Conservation (phyloP, 306 rosid genomes). For the Spatholobus suberectus region DNA sequence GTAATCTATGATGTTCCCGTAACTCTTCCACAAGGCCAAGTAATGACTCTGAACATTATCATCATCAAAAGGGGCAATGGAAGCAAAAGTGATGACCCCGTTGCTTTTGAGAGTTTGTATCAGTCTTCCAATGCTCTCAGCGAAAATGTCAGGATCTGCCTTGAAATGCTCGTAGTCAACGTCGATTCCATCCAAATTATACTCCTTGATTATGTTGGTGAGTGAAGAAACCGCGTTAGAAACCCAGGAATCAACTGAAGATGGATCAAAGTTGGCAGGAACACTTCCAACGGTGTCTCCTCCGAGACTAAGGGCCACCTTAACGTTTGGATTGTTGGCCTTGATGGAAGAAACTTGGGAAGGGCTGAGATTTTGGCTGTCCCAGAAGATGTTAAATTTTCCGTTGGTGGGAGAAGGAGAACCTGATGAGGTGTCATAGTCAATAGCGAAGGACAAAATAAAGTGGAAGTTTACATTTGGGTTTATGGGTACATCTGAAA, state of each 20-base stretch:
- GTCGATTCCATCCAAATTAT: conserved; percentile 73
- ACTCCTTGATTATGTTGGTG: conserved; percentile 63
- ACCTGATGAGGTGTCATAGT: conserved; percentile 60
- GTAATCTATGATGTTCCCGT: conserved; percentile 70
- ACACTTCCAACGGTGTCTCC: conserved; percentile 56
- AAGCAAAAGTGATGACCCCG: conserved; percentile 64
- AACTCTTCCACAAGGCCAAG: conserved; percentile 70
- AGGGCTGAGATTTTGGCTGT: conserved; percentile 60
- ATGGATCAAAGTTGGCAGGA: conserved; percentile 59
- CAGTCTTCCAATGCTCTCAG: conserved; percentile 66
- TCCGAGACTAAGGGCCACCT: conserved; percentile 75
- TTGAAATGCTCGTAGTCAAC: conserved; percentile 79
- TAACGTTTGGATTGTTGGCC: conserved; percentile 62
- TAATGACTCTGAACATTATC: conserved; percentile 69
- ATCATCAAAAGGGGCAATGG: conserved; percentile 77
- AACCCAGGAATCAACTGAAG: conserved; percentile 77
- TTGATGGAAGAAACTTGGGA: conserved; percentile 72
- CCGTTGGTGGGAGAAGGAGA: conserved; percentile 74
- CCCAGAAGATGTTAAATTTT: conserved; percentile 74
- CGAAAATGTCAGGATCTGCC: conserved; percentile 58
- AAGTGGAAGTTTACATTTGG: conserved; percentile 69
- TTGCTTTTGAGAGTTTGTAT: conserved; percentile 61
- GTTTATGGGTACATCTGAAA: conserved; percentile 73
- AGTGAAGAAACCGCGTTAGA: conserved; percentile 81
- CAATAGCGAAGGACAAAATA: conserved; percentile 79